Evolutionary conservation across 2,329 filamentous ascomycete genomes (phyloP), one percentile per base, ranked within the genome.

Genomic region (Cytospora piceae): DNA sequence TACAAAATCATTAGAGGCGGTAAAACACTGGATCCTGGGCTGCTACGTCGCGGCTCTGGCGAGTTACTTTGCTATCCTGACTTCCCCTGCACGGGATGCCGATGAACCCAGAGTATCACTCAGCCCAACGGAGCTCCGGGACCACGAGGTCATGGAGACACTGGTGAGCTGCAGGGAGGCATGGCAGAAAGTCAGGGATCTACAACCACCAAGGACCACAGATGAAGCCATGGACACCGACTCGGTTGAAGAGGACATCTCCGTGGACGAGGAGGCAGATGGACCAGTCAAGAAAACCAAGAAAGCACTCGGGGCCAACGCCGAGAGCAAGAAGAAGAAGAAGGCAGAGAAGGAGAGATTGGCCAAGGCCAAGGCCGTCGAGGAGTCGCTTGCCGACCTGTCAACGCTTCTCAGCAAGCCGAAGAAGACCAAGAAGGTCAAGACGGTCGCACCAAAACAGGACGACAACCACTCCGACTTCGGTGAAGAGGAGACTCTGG

Each of bases 11-110:
- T 76, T 90, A n/a, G 80, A 85, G 27, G 81, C 88, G 11, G 83
- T 92, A 66, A 95, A 94, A 75, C 89, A 91, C 74, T 89, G 92
- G 76, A 88, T 94, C 14, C 82, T 96, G 49, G 90, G 92, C 6
- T 92, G 93, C 67, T 98, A 99, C 74, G 82, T 98, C 29, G 93
- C 91, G 53, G 85, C 92, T 1, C 82, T 99, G 70, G 90, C 91
- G 58, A 94, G 97, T 87, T 99, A 99, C 77, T 97, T 99, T 76
- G 92, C 94, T 46, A 85, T 98, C 42, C 80, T 99, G n/a, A 92
- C 93, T 14, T 96, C 93, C 0, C 89, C 92, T 0, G 85, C 89
- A 2, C 83, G 88, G 58, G 87, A 88, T 66, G 79, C 81, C 0
- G 78, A 82, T 42, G 83, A 82, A 9, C 77, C 80, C 0, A 77